These are phyloP conservation scores for Turritis glabra DNA, from an alignment of 345 rosid genomes.

Conservation along the genomic window DNA sequence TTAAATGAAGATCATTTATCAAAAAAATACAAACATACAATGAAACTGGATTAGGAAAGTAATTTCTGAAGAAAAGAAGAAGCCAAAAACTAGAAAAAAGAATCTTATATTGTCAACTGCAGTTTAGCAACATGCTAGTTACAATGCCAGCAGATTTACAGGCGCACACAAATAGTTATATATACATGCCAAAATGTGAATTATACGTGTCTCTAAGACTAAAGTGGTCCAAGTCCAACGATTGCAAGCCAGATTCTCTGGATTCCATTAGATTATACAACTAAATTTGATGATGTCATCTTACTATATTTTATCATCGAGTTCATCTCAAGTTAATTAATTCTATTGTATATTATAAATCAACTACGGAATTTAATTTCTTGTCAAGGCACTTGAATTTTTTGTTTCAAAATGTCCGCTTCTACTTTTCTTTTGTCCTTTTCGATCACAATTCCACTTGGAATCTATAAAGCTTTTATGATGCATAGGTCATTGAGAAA, in stretches of 20 bases:
- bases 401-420: background rate
- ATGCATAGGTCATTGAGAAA: background rate
- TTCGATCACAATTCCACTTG: background rate
- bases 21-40: background rate
- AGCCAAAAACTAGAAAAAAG: background rate
- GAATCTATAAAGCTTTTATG: background rate
- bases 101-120: slow-evolving; percentile 2
- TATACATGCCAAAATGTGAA: slow-evolving; percentile 13
- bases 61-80: background rate
- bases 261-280: slow-evolving; percentile 14
- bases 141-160: slow-evolving; percentile 35
- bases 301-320: background rate
- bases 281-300: slow-evolving; percentile 19
- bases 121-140: slow-evolving; percentile 14
- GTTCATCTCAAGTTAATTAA: background rate
- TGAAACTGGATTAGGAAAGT: background rate
- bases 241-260: slow-evolving; percentile 13
- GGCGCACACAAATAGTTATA: slow-evolving; percentile 8
- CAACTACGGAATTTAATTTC: background rate
- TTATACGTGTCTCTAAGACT: slow-evolving; percentile 20
- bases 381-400: background rate
- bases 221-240: slow-evolving; percentile 17
- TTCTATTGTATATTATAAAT: background rate
- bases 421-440: background rate
- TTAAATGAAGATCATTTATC: background rate